phyloP scores from a whole-genome alignment of 2,329 filamentous ascomycete genomes.

The Tricladium varicosporioides region DNA sequence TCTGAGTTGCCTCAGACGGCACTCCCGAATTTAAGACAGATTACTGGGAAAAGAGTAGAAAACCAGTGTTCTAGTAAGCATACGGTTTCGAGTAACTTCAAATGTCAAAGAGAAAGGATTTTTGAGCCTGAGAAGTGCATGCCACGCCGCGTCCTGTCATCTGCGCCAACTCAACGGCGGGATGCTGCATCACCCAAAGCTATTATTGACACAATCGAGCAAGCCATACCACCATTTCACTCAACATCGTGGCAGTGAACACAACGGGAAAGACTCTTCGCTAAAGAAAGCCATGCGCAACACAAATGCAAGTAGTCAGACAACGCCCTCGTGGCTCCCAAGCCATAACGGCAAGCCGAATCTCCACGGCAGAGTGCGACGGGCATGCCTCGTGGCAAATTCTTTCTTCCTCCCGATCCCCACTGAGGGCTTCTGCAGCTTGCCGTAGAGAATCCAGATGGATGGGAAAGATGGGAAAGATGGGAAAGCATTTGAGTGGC shows the following conservation, averaged over 20 bases:
- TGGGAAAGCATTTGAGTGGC: too few relatives aligned
- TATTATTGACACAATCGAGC: not conserved
- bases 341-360: not conserved
- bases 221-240: not conserved
- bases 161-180: not conserved
- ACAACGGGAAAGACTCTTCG: not conserved
- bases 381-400: not conserved
- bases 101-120: not conserved
- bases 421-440: not conserved
- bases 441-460: not conserved
- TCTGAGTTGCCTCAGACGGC: too few relatives aligned
- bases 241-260: not conserved
- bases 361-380: not conserved
- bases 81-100: not conserved
- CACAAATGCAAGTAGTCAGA: not conserved
- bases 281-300: not conserved
- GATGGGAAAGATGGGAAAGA: not conserved
- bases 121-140: not conserved
- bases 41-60: not conserved
- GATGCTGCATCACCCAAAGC: not conserved
- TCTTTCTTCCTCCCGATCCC: not conserved
- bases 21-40: too few relatives aligned
- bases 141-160: not conserved
- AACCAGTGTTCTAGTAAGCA: not conserved
- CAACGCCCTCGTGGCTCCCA: not conserved